Base-by-base conservation (phyloP, 2,329 filamentous ascomycete genomes). In the Elsinoe fawcettii region DNA sequence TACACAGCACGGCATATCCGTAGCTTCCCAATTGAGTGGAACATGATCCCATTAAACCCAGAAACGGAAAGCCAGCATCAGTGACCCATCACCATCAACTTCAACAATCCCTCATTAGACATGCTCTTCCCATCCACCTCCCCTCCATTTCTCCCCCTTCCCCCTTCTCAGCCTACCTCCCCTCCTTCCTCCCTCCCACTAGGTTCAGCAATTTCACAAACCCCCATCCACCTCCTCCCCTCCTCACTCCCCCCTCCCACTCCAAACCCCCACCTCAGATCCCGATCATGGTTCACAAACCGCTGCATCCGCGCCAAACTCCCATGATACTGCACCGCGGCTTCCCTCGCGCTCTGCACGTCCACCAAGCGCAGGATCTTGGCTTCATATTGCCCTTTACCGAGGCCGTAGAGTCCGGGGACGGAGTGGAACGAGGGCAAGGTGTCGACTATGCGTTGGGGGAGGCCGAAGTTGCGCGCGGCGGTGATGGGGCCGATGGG, bases 61-160 rank as follows among this genome's bases (percentile, higher is more conserved):
- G n/a, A n/a, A n/a, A n/a, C n/a, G n/a, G n/a, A n/a, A n/a, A n/a
- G n/a, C n/a, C n/a, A n/a, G n/a, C n/a, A n/a, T n/a, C n/a, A n/a
- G n/a, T n/a, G n/a, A n/a, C n/a, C n/a, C n/a, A n/a, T n/a, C n/a
- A n/a, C n/a, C n/a, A n/a, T n/a, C n/a, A n/a, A n/a, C n/a, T n/a
- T n/a, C n/a, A n/a, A n/a, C n/a, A n/a, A n/a, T n/a, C n/a, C n/a
- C n/a, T n/a, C n/a, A n/a, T n/a, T n/a, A n/a, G n/a, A n/a, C n/a
- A n/a, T n/a, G n/a, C 27, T 30, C 68, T 20, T 75, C 71, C 47
- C 14, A 18, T 14, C 55, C 16, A 20, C 14, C 11, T 41, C n/a
- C 55, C 41, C 43, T 12, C 8, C 25, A 6, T 51, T 18, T n/a
- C 43, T 7, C 11, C 37, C 22, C 6, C 16, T n/a, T 2, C 18